Evolutionary conservation across 257 asterid species (phyloP).

Genomic region (Solanum phureja): DNA sequence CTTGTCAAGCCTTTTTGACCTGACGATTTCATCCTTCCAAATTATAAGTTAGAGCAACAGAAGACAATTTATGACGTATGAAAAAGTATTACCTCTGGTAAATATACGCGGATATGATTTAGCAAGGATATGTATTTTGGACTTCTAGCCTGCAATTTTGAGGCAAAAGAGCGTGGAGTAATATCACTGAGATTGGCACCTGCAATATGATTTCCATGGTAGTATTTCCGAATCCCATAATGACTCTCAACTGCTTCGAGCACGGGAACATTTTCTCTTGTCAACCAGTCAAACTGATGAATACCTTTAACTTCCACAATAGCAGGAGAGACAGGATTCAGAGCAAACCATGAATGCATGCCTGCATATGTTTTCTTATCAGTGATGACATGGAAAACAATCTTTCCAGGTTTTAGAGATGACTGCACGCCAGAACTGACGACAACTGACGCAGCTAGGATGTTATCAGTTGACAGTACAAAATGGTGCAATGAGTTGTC

Average conservation of each 20-base stretch:
- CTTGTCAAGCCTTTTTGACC: not conserved
- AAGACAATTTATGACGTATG: not conserved
- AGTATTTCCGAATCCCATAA: conserved; percentile 60
- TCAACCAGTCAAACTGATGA: conserved; percentile 97
- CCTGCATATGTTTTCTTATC: conserved; percentile 98
- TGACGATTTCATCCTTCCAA: not conserved
- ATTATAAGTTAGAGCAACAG: not conserved
- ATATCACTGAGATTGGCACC: conserved; percentile 79
- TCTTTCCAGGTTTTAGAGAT: conserved; percentile 60
- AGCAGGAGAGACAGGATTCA: conserved; percentile 78
- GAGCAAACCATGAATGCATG: conserved; percentile 98
- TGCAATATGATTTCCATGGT: conserved; percentile 88
- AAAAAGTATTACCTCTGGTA: conserved; percentile 73
- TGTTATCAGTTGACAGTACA: conserved; percentile 89
- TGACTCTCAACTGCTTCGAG: conserved; percentile 94
- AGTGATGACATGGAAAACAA: conserved; percentile 90
- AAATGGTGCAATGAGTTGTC: conserved; percentile 81
- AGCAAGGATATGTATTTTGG: conserved; percentile 88
- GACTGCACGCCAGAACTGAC: conserved; percentile 76
- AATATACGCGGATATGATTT: conserved; percentile 89
- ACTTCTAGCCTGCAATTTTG: conserved; percentile 88
- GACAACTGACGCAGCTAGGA: conserved; percentile 94
- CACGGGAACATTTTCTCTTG: conserved; percentile 94
- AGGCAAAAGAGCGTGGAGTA: conserved; percentile 76
- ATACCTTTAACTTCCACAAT: conserved; percentile 89